phyloP scores from a whole-genome alignment of 345 rosid species.

The Arabidopsis suecica region DNA sequence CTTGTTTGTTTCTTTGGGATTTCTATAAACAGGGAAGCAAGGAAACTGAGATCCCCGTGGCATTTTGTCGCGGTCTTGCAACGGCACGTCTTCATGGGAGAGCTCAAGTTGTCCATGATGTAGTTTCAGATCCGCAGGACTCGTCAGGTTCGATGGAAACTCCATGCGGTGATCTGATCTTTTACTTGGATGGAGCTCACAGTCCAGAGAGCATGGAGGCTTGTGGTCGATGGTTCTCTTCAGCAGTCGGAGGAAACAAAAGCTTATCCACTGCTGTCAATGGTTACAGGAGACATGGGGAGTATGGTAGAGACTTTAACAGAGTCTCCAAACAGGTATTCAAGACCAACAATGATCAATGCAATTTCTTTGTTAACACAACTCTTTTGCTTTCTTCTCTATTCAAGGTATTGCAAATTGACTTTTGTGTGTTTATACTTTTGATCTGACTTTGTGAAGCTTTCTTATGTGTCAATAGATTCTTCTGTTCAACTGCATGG shows the following conservation, averaged over 20 bases:
- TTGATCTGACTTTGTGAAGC: slow-evolving; percentile 20
- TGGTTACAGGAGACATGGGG: slow-evolving; percentile 46
- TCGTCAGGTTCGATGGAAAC: slow-evolving; percentile 45
- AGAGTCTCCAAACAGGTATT: slow-evolving; percentile 70
- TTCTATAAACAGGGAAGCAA: slow-evolving; percentile 45
- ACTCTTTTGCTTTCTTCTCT: background rate
- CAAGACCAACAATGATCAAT: slow-evolving; percentile 27
- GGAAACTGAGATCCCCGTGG: slow-evolving; percentile 57
- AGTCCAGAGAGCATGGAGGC: slow-evolving; percentile 96
- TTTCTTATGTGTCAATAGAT: slow-evolving; percentile 50
- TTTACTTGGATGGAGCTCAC: slow-evolving; percentile 96
- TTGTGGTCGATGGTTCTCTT: slow-evolving; percentile 84
- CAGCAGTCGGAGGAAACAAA: slow-evolving; percentile 53
- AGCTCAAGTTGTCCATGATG: slow-evolving; percentile 77
- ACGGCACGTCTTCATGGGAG: slow-evolving; percentile 80
- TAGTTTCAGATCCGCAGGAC: slow-evolving; percentile 41
- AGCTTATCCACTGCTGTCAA: slow-evolving; percentile 45
- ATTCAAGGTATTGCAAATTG: slow-evolving; percentile 5
- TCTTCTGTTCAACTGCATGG: slow-evolving; percentile 92
- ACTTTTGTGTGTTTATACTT: slow-evolving; percentile 4
- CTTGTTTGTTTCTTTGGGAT: slow-evolving; percentile 14
- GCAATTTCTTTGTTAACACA: background rate
- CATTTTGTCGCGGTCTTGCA: slow-evolving; percentile 80
- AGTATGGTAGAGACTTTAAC: slow-evolving; percentile 39
- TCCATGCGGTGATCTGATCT: slow-evolving; percentile 66